A percentile compares a stretch with the other conserved stretches of the same genome.
Conservation (phyloP, 1,284 basidiomycete species). For the Cryptococcus sp. region DNA sequence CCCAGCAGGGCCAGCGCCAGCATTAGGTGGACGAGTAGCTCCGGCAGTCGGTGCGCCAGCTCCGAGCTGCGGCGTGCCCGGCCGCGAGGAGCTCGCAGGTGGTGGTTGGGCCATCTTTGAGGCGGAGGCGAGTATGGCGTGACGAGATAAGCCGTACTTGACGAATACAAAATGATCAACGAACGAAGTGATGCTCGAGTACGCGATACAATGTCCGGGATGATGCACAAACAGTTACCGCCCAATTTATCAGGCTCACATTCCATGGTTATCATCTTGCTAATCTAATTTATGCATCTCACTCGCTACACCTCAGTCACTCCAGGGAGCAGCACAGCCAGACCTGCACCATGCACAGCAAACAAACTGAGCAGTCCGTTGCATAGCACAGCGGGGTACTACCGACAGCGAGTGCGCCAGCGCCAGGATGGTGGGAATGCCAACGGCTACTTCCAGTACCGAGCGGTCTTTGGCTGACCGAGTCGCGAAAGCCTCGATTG, state of each 20-base stretch:
- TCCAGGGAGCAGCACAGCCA: no score
- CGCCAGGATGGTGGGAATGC: not conserved
- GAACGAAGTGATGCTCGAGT: no score
- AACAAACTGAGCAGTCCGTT: no score
- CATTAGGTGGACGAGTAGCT: constrained; percentile 1
- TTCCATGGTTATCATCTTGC: not conserved
- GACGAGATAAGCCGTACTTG: no score
- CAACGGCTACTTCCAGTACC: not conserved
- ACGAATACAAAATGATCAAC: no score
- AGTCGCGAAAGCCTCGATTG: constrained; percentile 18
- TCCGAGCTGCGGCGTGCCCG: not conserved
- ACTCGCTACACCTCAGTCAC: no score
- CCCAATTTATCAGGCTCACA: not conserved
- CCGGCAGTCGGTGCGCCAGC: not conserved
- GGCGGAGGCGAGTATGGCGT: no score
- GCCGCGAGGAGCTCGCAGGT: not conserved
- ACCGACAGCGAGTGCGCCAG: not conserved
- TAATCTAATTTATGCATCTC: not conserved
- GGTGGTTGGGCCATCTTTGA: not conserved
- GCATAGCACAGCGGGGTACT: no score
- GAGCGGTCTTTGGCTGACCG: constrained; percentile 1
- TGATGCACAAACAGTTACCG: constrained; percentile 1
- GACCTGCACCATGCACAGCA: no score
- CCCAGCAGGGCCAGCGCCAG: not conserved
- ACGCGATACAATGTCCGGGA: not conserved